Conservation (phyloP, 441 rosid genomes). For the Erysimum pusillum region DNA sequence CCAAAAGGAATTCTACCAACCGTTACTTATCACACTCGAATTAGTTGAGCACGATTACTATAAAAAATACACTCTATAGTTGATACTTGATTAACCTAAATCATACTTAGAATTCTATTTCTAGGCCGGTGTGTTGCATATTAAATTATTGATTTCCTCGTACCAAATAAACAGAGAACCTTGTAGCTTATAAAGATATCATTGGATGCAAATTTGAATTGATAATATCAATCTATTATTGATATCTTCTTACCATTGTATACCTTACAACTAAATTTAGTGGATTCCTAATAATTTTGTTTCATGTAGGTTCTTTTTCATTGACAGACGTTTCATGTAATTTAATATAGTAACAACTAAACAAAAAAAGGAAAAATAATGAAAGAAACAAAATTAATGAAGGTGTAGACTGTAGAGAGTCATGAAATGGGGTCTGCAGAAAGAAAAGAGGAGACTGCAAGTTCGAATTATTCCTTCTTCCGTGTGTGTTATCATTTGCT, state of each 20-base stretch:
- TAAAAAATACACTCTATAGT: neutral
- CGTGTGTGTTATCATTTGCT: conserved; percentile 54
- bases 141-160: neutral
- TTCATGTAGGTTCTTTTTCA: neutral
- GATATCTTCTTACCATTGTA: too few relatives aligned
- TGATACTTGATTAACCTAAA: neutral
- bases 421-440: conserved; percentile 61
- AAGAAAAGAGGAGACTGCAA: conserved; percentile 62
- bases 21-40: conserved; percentile 18
- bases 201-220: neutral
- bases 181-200: neutral
- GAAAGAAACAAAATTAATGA: conserved; percentile 34
- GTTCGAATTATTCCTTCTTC: conserved; percentile 83
- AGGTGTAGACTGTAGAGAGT: conserved; percentile 35
- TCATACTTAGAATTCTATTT: neutral
- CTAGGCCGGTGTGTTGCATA: neutral
- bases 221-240: neutral
- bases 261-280: too few relatives aligned
- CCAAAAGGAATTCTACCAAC: neutral
- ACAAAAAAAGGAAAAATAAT: neutral
- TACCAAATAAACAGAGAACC: neutral
- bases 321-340: conserved; percentile 14
- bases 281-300: neutral
- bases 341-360: neutral
- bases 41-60: conserved; percentile 2